These are phyloP conservation scores for Fusarium succisae DNA, from an alignment of 2,329 filamentous ascomycete species.

Conservation along the genomic window DNA sequence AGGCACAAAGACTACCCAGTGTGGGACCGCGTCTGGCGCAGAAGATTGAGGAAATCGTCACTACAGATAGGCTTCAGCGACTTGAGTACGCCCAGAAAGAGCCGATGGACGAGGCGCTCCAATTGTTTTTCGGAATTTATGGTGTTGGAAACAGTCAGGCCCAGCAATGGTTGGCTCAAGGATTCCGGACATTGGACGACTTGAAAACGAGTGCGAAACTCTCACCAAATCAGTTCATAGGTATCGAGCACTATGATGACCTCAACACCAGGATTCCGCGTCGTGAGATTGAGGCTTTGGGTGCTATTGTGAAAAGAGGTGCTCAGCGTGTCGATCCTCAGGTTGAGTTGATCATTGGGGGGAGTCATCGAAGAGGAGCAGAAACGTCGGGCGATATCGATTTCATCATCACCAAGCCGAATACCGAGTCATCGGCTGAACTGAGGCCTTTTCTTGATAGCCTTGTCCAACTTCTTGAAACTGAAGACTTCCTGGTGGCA, in stretches of 20 bases:
- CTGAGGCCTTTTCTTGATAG: constrained; percentile 69
- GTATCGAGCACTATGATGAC: constrained; percentile 82
- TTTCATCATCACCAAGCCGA: constrained; percentile 78
- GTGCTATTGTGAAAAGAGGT: constrained; percentile 67
- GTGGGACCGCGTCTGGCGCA: constrained; percentile 78
- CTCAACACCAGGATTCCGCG: constrained; percentile 83
- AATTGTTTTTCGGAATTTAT: constrained; percentile 81
- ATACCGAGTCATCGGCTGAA: constrained; percentile 61
- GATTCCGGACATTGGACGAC: constrained; percentile 79
- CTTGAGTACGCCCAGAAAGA: constrained; percentile 77
- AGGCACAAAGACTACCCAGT: constrained; percentile 73
- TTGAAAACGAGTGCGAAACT: constrained; percentile 69
- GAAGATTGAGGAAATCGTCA: constrained; percentile 90
- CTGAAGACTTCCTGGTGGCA: constrained; percentile 72
- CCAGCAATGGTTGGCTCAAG: constrained; percentile 78
- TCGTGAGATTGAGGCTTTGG: constrained; percentile 76
- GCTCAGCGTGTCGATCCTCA: constrained; percentile 68
- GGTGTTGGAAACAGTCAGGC: constrained; percentile 78
- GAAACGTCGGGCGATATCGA: constrained; percentile 83
- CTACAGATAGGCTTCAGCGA: constrained; percentile 74
- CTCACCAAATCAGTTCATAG: constrained; percentile 75
- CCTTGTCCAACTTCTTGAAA: constrained; percentile 70
- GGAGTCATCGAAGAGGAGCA: constrained; percentile 86
- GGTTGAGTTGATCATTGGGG: constrained; percentile 79
- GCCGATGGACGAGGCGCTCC: constrained; percentile 70